Conservation (phyloP, 2,329 filamentous ascomycete genomes). For the Neonectria coccinea region DNA sequence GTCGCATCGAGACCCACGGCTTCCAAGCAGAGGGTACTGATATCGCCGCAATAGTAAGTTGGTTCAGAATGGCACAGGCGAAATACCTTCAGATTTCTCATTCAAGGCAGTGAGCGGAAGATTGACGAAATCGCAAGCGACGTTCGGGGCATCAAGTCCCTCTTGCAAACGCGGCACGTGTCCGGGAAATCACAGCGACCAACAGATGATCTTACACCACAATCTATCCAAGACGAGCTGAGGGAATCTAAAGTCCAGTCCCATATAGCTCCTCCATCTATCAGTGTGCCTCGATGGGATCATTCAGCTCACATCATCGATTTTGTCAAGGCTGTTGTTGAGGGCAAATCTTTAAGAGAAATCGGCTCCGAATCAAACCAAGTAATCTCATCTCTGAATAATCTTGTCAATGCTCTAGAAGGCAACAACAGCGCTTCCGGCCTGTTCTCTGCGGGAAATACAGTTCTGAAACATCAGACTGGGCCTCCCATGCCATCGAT, state of each 20-base stretch:
- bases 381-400: slow-evolving; percentile 26
- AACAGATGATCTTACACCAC: neutral
- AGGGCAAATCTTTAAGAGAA: neutral
- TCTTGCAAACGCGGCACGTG: slow-evolving; percentile 37
- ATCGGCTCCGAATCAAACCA: neutral
- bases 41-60: slow-evolving; percentile 53
- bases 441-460: too few relatives aligned
- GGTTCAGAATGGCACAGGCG: too few relatives aligned
- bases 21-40: slow-evolving; percentile 50
- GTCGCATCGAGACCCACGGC: slow-evolving; percentile 42
- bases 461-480: neutral
- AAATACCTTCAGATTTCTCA: fast-evolving
- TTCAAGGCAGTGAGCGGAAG: slow-evolving; percentile 50
- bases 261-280: neutral
- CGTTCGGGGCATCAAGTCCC: slow-evolving; percentile 48
- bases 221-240: neutral
- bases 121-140: slow-evolving; percentile 52
- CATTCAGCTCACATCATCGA: slow-evolving; percentile 51
- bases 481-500: slow-evolving; percentile 43
- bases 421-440: neutral
- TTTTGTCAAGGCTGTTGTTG: slow-evolving; percentile 47
- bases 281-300: slow-evolving; percentile 43
- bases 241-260: neutral
- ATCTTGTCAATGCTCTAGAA: slow-evolving; percentile 24
- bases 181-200: too few relatives aligned